Evolutionary conservation across 768 basidiomycete genomes (phyloP).

Genomic region (Dentipellis fragilis): DNA sequence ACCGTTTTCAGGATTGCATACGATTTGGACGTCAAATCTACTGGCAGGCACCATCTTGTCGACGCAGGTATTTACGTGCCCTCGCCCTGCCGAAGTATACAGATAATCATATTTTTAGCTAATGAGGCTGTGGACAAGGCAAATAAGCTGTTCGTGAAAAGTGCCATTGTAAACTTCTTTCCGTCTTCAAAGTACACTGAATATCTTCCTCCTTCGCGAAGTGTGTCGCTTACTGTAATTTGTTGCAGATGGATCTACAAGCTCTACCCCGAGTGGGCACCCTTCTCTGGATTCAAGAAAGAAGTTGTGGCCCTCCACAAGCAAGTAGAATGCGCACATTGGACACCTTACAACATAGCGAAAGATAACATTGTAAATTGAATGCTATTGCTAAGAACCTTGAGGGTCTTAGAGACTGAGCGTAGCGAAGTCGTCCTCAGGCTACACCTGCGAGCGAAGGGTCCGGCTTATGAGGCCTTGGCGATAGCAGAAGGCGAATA

Average conservation of each 20-base stretch:
- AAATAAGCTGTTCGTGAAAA: background rate
- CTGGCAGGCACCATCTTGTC: background rate
- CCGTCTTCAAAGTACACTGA: background rate
- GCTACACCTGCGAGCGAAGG: too few relatives aligned
- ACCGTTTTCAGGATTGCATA: background rate
- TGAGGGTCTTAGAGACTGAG: too few relatives aligned
- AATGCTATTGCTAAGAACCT: too few relatives aligned
- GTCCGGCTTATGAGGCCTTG: too few relatives aligned
- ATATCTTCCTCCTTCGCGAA: too few relatives aligned
- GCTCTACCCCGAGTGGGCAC: background rate
- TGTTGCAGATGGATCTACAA: background rate
- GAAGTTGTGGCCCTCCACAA: background rate
- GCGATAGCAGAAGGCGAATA: too few relatives aligned
- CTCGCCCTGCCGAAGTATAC: background rate
- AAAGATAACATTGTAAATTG: too few relatives aligned
- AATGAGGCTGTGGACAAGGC: background rate
- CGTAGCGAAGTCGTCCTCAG: too few relatives aligned
- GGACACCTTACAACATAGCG: background rate
- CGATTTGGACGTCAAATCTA: background rate
- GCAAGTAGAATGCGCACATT: background rate
- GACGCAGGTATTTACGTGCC: background rate
- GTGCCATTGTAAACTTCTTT: background rate
- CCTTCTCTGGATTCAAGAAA: background rate
- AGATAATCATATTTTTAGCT: background rate
- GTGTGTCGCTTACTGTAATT: too few relatives aligned